A percentile compares a stretch with the other conserved stretches of the same genome.
phyloP scores from a whole-genome alignment of 805 yeast species.

The Komagataella pseudopastoris region DNA sequence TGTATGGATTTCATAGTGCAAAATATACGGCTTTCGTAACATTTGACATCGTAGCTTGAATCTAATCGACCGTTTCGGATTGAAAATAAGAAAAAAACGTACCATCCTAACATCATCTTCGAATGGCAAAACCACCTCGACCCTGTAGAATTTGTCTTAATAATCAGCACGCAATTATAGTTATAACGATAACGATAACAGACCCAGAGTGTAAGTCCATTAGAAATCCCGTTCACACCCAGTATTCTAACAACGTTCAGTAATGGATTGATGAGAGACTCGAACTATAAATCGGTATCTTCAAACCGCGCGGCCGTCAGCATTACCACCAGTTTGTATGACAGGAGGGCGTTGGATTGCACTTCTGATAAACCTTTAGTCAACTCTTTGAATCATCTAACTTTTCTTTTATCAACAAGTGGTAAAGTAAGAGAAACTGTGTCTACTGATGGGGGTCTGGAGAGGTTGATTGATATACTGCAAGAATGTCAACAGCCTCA shows the following conservation, averaged over 20 bases:
- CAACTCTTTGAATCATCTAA: constrained; percentile 80
- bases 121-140: neutral
- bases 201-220: neutral
- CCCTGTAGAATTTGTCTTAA: neutral
- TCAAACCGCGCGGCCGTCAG: constrained; percentile 87
- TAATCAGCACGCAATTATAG: neutral
- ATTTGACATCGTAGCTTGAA: neutral
- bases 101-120: neutral
- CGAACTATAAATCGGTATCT: constrained; percentile 68
- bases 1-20: neutral
- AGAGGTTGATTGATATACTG: constrained; percentile 71
- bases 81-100: neutral
- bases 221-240: neutral
- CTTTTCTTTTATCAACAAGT: constrained; percentile 75
- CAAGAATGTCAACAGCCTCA: constrained; percentile 53
- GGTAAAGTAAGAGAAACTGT: constrained; percentile 86
- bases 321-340: constrained; percentile 80
- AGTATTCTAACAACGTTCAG: neutral
- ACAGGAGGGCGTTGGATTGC: constrained; percentile 84
- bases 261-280: constrained; percentile 59
- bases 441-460: constrained; percentile 83
- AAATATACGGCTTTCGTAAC: neutral
- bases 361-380: constrained; percentile 83
- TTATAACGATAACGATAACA: neutral
- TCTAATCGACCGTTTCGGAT: no score